Evolutionary conservation across 768 basidiomycete genomes (phyloP).

Genomic region (Boletus huronensis): DNA sequence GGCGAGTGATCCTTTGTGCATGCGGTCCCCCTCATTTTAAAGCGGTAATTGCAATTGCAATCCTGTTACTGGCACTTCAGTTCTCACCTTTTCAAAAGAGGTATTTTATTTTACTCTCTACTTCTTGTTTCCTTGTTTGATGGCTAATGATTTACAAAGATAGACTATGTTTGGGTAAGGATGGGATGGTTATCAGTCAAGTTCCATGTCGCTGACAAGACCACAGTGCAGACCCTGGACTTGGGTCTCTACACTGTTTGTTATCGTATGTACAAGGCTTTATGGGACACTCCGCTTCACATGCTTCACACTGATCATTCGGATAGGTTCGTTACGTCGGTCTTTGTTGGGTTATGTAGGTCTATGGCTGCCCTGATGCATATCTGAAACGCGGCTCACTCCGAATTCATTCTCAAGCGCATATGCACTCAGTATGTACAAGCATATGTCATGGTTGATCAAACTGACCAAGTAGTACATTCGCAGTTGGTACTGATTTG

Average conservation of each 20-base stretch:
- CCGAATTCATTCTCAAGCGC: neutral
- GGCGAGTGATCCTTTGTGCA: no score
- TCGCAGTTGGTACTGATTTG: slow-evolving; percentile 2
- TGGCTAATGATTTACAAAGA: no score
- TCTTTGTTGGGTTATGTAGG: neutral
- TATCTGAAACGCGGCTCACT: neutral
- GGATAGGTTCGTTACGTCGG: neutral
- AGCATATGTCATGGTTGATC: neutral
- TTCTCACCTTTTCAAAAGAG: no score
- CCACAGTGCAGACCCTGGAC: slow-evolving; percentile 3
- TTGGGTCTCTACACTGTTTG: neutral
- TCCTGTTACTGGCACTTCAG: no score
- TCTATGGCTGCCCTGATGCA: neutral
- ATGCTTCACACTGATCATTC: neutral
- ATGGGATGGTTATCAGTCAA: neutral
- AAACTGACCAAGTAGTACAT: neutral
- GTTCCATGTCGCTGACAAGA: neutral
- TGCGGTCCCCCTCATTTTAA: no score
- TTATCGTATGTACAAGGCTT: neutral
- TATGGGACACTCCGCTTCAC: neutral
- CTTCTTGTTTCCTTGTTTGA: no score
- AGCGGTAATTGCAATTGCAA: no score
- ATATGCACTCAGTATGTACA: slow-evolving; percentile 1
- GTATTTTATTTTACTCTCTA: no score
- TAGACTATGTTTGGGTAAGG: no score